Conservation (phyloP, 257 asterid species). For the Primulina tabacum region DNA sequence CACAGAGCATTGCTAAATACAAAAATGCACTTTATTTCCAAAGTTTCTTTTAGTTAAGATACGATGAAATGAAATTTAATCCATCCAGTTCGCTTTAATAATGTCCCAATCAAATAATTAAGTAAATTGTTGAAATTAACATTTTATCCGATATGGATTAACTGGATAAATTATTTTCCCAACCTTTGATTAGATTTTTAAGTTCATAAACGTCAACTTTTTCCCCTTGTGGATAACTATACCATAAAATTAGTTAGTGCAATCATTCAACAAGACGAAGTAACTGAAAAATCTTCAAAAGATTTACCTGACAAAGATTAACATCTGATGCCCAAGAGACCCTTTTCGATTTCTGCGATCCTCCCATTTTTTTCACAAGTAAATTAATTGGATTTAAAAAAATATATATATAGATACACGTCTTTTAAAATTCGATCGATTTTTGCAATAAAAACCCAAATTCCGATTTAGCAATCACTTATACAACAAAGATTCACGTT, state of each 20-base stretch:
- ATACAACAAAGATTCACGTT: neutral
- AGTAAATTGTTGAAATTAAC: neutral
- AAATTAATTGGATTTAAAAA: slow-evolving; percentile 34
- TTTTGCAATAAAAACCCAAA: slow-evolving; percentile 24
- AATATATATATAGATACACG: slow-evolving; percentile 6
- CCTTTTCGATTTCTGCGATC: slow-evolving; percentile 82
- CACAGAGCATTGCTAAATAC: slow-evolving; percentile 10
- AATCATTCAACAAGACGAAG: slow-evolving; percentile 19
- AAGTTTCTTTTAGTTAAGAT: neutral
- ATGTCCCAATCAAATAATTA: neutral
- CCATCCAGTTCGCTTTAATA: neutral
- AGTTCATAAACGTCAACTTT: neutral
- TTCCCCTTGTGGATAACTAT: neutral
- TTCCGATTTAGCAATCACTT: neutral
- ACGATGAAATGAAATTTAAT: neutral
- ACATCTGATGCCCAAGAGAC: slow-evolving; percentile 91
- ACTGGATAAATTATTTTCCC: neutral
- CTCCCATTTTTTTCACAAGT: slow-evolving; percentile 63
- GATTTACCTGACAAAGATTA: slow-evolving; percentile 92
- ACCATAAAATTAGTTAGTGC: neutral
- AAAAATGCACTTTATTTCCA: neutral
- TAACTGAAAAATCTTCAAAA: slow-evolving; percentile 25
- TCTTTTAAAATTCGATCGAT: slow-evolving; percentile 30
- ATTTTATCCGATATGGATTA: neutral
- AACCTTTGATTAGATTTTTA: slow-evolving; percentile 5